Evolutionary conservation across 2,329 filamentous ascomycete species (phyloP).

Genomic region (Fusarium xyrophilum): DNA sequence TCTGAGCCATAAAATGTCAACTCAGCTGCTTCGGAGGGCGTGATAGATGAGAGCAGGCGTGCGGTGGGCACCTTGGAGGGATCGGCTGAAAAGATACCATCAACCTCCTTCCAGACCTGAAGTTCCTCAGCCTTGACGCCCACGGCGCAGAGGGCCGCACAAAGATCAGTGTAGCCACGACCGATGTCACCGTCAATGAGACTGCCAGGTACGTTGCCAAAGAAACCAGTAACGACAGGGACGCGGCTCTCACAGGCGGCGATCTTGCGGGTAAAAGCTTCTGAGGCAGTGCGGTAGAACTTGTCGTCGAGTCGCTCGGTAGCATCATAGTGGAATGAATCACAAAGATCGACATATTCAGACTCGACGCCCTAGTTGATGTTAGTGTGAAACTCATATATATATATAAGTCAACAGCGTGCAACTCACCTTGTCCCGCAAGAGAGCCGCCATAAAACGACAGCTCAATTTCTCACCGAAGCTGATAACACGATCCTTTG

Average conservation of each 20-base stretch:
- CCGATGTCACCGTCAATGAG: slow-evolving; percentile 88
- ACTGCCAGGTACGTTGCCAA: slow-evolving; percentile 89
- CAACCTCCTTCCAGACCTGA: slow-evolving; percentile 99
- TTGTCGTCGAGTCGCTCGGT: slow-evolving; percentile 66
- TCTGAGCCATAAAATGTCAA: slow-evolving; percentile 94
- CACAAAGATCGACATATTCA: slow-evolving; percentile 88
- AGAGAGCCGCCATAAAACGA: slow-evolving; percentile 83
- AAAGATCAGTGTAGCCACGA: slow-evolving; percentile 95
- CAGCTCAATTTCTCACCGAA: slow-evolving; percentile 97
- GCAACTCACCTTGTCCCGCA: slow-evolving; percentile 71
- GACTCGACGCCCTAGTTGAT: slow-evolving; percentile 72
- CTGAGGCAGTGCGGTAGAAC: slow-evolving; percentile 73
- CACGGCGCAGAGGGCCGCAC: slow-evolving; percentile 89
- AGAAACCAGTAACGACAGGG: slow-evolving; percentile 89
- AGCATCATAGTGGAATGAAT: slow-evolving; percentile 74
- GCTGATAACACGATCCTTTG: slow-evolving; percentile 88
- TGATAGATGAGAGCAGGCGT: slow-evolving; percentile 85
- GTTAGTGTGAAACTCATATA: slow-evolving; percentile 38
- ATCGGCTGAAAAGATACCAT: slow-evolving; percentile 87
- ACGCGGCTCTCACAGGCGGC: slow-evolving; percentile 70
- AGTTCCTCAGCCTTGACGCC: slow-evolving; percentile 86
- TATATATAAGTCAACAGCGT: neutral
- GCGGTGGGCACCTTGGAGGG: slow-evolving; percentile 93
- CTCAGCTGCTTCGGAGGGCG: slow-evolving; percentile 92
- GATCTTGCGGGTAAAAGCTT: slow-evolving; percentile 69